Base-by-base conservation (phyloP, 202 grass and related monocot species). In the Bolboschoenoplectus hybrid region DNA sequence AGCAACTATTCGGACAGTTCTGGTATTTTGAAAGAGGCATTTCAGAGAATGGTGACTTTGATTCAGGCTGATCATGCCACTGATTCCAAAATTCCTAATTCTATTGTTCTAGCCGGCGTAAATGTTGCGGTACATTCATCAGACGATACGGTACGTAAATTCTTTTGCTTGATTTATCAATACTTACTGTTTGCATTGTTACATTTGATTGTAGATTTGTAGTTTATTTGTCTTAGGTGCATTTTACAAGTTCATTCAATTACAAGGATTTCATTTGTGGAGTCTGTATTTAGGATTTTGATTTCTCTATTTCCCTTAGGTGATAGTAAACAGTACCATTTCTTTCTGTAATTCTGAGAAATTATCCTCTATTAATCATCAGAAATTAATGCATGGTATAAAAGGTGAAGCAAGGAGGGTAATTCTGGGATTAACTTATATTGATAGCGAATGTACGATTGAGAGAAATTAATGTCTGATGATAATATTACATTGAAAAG, bases 21-120 rank as follows among this genome's bases (percentile, higher is more conserved):
- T 71, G 85, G 63, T 19, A 88, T 98, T 70, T 82, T 96, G 80
- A 98, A 96, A 87, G 93, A 94, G 4, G 93, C 93, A 35, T 96
- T 98, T 84, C 84, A 90, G 68, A 92, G 93, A 84, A 91, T 89
- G 86, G 51, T 96, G 36, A 81, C 88, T 85, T 57, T 89, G 44
- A 64, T 98, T 51, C 77, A 95, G 74, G 87, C 80, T 38, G 84
- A 86, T 89, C 93, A 98, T 49, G 72, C 57, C 0, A 55, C 89
- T 10, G 89, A 92, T 41, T 86, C 87, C 67, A 67, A 47, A 32
- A 63, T 81, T 61, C 87, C 79, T 45, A 87, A 52, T 40, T 90
- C 87, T 62, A 40, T n/a, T 36, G 74, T 91, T 56, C 89, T 98
- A 47, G 82, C 80, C 3, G 88, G 91, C 45, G 74, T 95, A 70